These are phyloP conservation scores for Candida sanyaensis DNA, from an alignment of 1,139 yeast genomes.

Conservation along the genomic window DNA sequence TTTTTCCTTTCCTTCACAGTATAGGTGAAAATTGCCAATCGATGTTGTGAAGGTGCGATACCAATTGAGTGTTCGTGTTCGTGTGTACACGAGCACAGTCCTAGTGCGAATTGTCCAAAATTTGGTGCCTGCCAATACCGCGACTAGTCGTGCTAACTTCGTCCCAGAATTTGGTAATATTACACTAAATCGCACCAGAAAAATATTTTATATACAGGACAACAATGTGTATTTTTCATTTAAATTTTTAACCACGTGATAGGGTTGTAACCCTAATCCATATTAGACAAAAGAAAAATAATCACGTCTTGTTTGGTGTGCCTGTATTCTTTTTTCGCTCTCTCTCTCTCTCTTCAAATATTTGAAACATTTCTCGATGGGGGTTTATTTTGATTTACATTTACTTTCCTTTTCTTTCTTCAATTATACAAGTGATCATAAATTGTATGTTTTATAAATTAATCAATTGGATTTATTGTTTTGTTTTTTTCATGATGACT, in stretches of 20 bases:
- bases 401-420: neutral
- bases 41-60: neutral
- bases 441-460: slow-evolving; percentile 2
- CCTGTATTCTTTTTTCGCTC: neutral
- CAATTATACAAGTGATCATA: neutral
- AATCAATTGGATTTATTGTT: neutral
- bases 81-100: neutral
- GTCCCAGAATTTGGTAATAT: neutral
- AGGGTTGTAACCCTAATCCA: slow-evolving; percentile 10
- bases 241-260: slow-evolving; percentile 4
- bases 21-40: neutral
- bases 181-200: neutral
- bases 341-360: neutral
- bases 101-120: too few species aligned
- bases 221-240: neutral
- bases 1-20: neutral
- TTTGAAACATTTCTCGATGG: neutral
- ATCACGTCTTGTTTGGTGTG: neutral
- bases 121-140: too few species aligned
- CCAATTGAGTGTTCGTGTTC: neutral
- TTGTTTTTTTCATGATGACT: slow-evolving; percentile 42
- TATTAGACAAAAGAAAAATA: too few species aligned
- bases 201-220: neutral
- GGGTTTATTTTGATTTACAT: too few species aligned
- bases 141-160: too few species aligned